Conservation (phyloP, 306 rosid genomes). For the Styphnolobium japonicum region DNA sequence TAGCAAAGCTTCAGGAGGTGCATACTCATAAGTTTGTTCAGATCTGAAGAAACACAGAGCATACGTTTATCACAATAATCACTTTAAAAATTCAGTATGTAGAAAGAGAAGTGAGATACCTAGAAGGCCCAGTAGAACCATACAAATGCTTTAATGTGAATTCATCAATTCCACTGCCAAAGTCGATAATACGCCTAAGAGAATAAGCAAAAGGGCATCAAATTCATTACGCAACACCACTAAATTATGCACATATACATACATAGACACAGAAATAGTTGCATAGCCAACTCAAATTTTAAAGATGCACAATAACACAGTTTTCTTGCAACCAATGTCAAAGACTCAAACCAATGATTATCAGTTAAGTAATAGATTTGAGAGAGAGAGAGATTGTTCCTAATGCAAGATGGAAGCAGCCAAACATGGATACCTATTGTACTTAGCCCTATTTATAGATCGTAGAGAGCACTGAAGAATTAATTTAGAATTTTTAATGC, state of each 20-base stretch:
- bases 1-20: constrained; percentile 92
- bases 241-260: not conserved
- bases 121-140: constrained; percentile 84
- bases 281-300: constrained; percentile 21
- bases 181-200: constrained; percentile 69
- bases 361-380: not conserved
- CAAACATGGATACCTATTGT: not conserved
- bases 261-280: not conserved
- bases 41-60: constrained; percentile 52
- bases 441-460: not conserved
- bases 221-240: constrained; percentile 8
- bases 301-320: not conserved
- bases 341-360: constrained; percentile 16
- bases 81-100: not conserved
- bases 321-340: constrained; percentile 25
- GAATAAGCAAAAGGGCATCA: constrained; percentile 18
- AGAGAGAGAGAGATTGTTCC: not conserved
- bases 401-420: constrained; percentile 1
- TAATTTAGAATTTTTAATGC: not conserved
- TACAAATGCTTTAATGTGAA: constrained; percentile 83
- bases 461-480: not conserved
- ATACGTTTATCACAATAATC: constrained; percentile 11
- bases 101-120: constrained; percentile 47
- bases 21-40: constrained; percentile 84
- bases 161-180: constrained; percentile 90